A percentile compares a stretch with the other conserved stretches of the same genome.
Conservation (phyloP, 2,329 filamentous ascomycete species). For the Sporothrix brasiliensis region DNA sequence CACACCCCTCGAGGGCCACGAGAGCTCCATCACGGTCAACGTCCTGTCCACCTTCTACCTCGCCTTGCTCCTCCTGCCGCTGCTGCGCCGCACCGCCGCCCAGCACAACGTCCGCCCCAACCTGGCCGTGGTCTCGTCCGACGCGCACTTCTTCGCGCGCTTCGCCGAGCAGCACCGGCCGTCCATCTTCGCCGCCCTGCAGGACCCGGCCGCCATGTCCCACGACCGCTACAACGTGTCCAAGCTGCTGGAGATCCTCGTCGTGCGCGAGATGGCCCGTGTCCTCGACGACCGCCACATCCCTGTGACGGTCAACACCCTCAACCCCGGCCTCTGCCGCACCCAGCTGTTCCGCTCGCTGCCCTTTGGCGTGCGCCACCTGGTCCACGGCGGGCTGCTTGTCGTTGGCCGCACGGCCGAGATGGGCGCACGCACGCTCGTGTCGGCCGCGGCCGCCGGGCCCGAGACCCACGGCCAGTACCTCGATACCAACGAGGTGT, state of each 20-base stretch:
- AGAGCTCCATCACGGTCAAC: constrained; percentile 51
- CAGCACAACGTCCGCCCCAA: constrained; percentile 44
- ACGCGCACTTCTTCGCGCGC: constrained; percentile 43
- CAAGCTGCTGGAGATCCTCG: constrained; percentile 44
- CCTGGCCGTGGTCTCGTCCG: constrained; percentile 48
- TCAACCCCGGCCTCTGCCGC: constrained; percentile 49
- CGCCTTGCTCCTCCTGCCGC: constrained; percentile 49
- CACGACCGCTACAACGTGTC: constrained; percentile 44
- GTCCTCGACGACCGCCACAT: constrained; percentile 40
- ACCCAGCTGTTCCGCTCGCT: constrained; percentile 46
- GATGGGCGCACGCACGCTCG: constrained; percentile 47
- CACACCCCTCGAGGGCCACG: constrained; percentile 43
- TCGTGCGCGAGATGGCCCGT: constrained; percentile 44
- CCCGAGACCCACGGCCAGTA: constrained; percentile 49
- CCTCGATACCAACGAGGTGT: constrained; percentile 44
- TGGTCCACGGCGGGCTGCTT: constrained; percentile 32
- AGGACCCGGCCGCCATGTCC: constrained; percentile 38
- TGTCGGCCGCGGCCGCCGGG: constrained; percentile 45
- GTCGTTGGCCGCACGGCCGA: constrained; percentile 46
- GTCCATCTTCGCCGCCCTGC: constrained; percentile 44
- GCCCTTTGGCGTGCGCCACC: constrained; percentile 40
- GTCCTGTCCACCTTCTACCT: constrained; percentile 53
- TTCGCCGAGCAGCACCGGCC: constrained; percentile 43
- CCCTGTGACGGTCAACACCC: constrained; percentile 45
- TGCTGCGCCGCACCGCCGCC: constrained; percentile 45